Evolutionary conservation across 345 rosid species (phyloP), one percentile per base, ranked within the genome.

Genomic region (Hirschfeldia incana): DNA sequence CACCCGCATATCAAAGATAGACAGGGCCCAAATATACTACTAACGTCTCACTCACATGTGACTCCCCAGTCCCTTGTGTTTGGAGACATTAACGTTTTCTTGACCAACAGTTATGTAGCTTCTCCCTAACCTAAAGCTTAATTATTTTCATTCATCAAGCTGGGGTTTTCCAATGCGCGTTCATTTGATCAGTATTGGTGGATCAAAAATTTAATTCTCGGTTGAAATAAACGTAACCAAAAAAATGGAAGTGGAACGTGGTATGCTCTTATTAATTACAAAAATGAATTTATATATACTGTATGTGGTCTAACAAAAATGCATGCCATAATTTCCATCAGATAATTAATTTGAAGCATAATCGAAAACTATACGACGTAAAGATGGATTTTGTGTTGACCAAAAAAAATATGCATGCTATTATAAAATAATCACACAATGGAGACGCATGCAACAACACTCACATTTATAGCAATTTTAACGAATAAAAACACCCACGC

Each of bases 31-130:
- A 8, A 5, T 0, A 60, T 59, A 16, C 15, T 59, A 16, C 15
- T 12, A 42, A 76, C 74, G 69, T 60, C 74, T 58, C 55, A 10
- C 17, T 75, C 74, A 33, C 73, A 76, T 76, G 33, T 67, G 59
- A 62, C 53, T 12, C 15, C n/a, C 53, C 11, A 67, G 59, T 76
- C 73, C 80, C 62, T 30, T 68, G 27, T 76, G 62, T 60, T 69
- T 60, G 79, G 79, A 76, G 8, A 7, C 9, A 10, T 8, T 29
- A 29, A 29, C 46, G 8, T 49, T 15, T 9, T n/a, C 16, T 27
- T 27, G 10, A 51, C 62, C 15, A 69, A 51, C 15, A n/a, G 1
- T 29, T 29, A 49, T 49, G 10, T 49, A 21, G 13, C 3, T 65
- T 11, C 8, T n/a, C 61, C n/a, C 37, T 7, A 39, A 21, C 30